Conservation (phyloP, 2,329 filamentous ascomycete genomes). For the Neobulgaria alba region DNA sequence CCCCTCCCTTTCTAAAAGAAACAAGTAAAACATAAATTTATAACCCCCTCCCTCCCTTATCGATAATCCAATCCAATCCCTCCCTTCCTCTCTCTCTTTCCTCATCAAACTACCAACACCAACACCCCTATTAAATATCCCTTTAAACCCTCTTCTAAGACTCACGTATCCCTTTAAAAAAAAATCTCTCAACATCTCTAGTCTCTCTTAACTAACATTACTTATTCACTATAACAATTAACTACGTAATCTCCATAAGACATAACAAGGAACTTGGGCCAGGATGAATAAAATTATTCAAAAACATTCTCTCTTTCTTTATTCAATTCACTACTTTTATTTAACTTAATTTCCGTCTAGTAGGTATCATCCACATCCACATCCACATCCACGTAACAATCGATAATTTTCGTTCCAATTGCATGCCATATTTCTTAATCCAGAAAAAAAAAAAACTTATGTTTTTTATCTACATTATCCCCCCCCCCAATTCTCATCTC, state of each 20-base stretch:
- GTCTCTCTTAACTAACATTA: neutral
- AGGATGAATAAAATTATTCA: neutral
- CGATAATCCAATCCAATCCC: neutral
- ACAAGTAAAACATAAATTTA: neutral
- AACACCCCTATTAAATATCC: neutral
- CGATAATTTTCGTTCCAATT: neutral
- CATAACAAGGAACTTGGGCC: neutral
- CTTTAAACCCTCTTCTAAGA: neutral
- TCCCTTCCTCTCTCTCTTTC: too few species aligned
- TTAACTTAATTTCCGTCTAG: neutral
- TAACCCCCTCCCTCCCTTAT: neutral
- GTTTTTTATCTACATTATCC: too few species aligned
- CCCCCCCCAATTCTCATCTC: too few species aligned
- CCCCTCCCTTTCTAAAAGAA: neutral
- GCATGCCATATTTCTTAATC: neutral
- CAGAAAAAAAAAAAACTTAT: neutral
- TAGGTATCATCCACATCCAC: neutral
- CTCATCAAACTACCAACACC: neutral
- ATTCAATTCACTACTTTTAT: neutral
- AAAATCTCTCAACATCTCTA: too few species aligned
- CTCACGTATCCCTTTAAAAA: neutral
- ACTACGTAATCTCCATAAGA: neutral
- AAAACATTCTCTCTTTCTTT: neutral
- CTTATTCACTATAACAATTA: neutral
- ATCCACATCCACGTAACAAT: neutral